Base-by-base conservation (phyloP, 139 green algal species). In the Gonium pectorale region DNA sequence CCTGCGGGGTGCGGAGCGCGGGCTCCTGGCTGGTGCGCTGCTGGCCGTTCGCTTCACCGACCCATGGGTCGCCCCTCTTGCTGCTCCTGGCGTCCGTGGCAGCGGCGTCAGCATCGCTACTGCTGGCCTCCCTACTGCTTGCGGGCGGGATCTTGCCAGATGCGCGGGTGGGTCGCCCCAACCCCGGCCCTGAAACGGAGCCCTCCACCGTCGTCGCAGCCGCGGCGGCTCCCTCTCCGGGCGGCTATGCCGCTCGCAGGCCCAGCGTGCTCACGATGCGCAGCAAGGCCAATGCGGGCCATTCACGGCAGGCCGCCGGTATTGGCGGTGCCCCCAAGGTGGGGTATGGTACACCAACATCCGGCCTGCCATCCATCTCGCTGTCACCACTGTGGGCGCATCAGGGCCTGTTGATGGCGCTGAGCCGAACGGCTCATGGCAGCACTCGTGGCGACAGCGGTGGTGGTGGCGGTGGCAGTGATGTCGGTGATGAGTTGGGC, bases 41-140 rank as follows among this genome's bases (percentile, higher is more conserved):
- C 46, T 11, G 46, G 46, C 46, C 46, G 46, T 54, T 54, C 13
- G 46, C 13, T n/a, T 59, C 49, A 13, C 17, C 17, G 49, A 17
- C 17, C 49, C 49, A 17, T 59, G 49, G 49, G 15, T 59, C 49
- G 15, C 17, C 49, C 49, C 49, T 6, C 15, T 21, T 64, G 56
- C 6, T 26, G 17, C 56, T 64, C 38, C 67, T 74, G 67, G 68
- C 43, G 40, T n/a, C 68, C 29, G 26, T 29, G 27, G 44, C 44
- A n/a, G 44, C n/a, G 41, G 68, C 68, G 68, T 13, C 44, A 4
- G 6, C 44, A 43, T 43, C 68, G 43, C 68, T 77, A 24, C 68
- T 77, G 68, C 68, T 77, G 26, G 41, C 51, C 13, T 41, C n/a
- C 27, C 68, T 77, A 29, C 68, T 77, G 68, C 43, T 59, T 41